phyloP scores from a whole-genome alignment of 192 early-diverging fungal species.

The Backusella tarrabulga region DNA sequence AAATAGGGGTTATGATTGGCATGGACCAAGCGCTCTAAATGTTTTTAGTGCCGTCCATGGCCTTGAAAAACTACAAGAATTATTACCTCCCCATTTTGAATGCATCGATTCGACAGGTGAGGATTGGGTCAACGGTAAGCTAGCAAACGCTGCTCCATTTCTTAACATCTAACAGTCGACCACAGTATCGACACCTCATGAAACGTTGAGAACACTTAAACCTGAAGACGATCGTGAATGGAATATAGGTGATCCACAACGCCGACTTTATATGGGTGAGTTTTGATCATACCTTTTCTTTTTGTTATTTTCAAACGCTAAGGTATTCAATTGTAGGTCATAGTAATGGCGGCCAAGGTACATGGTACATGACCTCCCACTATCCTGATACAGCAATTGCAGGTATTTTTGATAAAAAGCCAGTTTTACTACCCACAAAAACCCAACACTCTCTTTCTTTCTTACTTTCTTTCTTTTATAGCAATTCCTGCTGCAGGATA shows the following conservation, averaged over 20 bases:
- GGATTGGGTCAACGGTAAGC: slow-evolving; percentile 16
- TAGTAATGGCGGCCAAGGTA: slow-evolving; percentile 79
- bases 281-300: background rate
- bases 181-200: background rate
- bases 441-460: background rate
- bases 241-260: background rate
- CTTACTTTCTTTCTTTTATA: slow-evolving; percentile 18
- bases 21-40: slow-evolving; percentile 67
- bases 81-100: background rate
- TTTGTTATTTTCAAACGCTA: background rate
- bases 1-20: slow-evolving; percentile 76
- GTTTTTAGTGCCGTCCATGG: slow-evolving; percentile 53
- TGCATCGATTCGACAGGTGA: background rate
- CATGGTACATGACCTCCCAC: slow-evolving; percentile 70
- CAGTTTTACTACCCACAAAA: background rate
- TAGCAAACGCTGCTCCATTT: background rate
- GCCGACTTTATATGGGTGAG: slow-evolving; percentile 11
- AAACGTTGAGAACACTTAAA: background rate
- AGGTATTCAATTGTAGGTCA: slow-evolving; percentile 45
- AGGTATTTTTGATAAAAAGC: slow-evolving; percentile 29
- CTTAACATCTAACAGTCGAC: background rate
- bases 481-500: slow-evolving; percentile 69
- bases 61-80: slow-evolving; percentile 23
- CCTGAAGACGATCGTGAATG: background rate
- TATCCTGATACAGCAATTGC: slow-evolving; percentile 71